A percentile compares a stretch with the other conserved stretches of the same genome.
phyloP scores from a whole-genome alignment of 352 stramenopile genomes.

The Discostella stelligera region DNA sequence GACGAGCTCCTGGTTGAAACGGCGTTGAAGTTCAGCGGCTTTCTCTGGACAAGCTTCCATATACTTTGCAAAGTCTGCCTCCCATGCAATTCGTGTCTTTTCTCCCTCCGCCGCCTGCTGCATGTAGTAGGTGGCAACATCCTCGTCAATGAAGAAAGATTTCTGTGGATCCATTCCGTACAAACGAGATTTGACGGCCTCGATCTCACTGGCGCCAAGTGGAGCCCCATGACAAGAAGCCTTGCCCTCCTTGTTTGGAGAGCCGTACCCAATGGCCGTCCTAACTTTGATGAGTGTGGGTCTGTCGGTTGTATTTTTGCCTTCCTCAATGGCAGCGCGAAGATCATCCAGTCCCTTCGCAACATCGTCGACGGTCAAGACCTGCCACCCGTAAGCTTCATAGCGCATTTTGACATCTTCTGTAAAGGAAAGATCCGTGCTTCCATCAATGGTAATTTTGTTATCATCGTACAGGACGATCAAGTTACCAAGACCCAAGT shows the following conservation, averaged over 20 bases:
- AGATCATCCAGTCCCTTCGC: slow-evolving; percentile 93
- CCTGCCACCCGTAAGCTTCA: slow-evolving; percentile 98
- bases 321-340: slow-evolving; percentile 89
- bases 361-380: slow-evolving; percentile 89
- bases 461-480: slow-evolving; percentile 99
- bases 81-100: slow-evolving; percentile 85
- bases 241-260: slow-evolving; percentile 85
- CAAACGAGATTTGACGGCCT: slow-evolving; percentile 82
- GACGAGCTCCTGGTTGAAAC: slow-evolving; percentile 90
- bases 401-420: slow-evolving; percentile 97
- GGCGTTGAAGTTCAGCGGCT: slow-evolving; percentile 91
- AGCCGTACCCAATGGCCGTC: slow-evolving; percentile 95
- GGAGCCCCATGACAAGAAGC: slow-evolving; percentile 93
- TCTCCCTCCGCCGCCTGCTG: slow-evolving; percentile 77
- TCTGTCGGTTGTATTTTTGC: slow-evolving; percentile 92
- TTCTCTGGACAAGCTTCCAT: slow-evolving; percentile 88
- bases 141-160: slow-evolving; percentile 91
- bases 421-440: slow-evolving; percentile 94
- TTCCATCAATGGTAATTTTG: slow-evolving; percentile 98
- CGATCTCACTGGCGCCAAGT: slow-evolving; percentile 92
- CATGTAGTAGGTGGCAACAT: slow-evolving; percentile 92
- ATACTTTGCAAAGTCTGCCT: slow-evolving; percentile 90
- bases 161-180: slow-evolving; percentile 56
- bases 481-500: slow-evolving; percentile 96
- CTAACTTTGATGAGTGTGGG: slow-evolving; percentile 98